Conservation (phyloP, 441 rosid genomes). For the Euphorbia schlechtendalii region DNA sequence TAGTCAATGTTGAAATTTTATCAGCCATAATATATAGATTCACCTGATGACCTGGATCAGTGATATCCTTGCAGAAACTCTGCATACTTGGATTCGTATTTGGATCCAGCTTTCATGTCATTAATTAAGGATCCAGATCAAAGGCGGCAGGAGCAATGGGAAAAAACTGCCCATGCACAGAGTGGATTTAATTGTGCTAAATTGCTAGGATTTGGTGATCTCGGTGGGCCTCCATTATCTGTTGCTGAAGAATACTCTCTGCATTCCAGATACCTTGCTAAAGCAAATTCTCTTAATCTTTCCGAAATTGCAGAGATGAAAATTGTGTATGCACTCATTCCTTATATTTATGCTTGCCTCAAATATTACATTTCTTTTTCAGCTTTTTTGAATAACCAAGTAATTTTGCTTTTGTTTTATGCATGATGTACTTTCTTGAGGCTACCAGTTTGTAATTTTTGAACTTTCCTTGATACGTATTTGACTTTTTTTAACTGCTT, state of each 20-base stretch:
- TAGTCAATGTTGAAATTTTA: background rate
- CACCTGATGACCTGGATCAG: slow-evolving; percentile 10
- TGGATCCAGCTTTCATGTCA: slow-evolving; percentile 99
- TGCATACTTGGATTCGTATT: slow-evolving; percentile 70
- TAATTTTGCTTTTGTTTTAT: slow-evolving; percentile 5
- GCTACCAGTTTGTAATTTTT: background rate
- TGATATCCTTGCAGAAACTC: slow-evolving; percentile 56
- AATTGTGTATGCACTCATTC: slow-evolving; percentile 63
- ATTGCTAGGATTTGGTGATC: slow-evolving; percentile 93
- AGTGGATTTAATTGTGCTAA: slow-evolving; percentile 87
- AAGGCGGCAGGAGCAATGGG: slow-evolving; percentile 96
- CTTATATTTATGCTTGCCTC: slow-evolving; percentile 10
- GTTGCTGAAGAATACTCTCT: slow-evolving; percentile 97
- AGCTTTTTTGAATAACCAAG: background rate
- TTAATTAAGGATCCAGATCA: slow-evolving; percentile 96
- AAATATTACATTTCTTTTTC: background rate
- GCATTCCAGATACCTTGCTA: slow-evolving; percentile 90
- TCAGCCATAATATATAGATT: background rate
- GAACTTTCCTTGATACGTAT: background rate
- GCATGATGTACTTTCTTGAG: slow-evolving; percentile 6
- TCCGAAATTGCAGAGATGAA: slow-evolving; percentile 98
- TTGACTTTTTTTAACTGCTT: background rate
- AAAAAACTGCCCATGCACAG: slow-evolving; percentile 86
- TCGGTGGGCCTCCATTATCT: slow-evolving; percentile 80
- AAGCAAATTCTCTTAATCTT: slow-evolving; percentile 91